Conservation (phyloP, 352 stramenopile genomes). For the Globisporangium barbulae region DNA sequence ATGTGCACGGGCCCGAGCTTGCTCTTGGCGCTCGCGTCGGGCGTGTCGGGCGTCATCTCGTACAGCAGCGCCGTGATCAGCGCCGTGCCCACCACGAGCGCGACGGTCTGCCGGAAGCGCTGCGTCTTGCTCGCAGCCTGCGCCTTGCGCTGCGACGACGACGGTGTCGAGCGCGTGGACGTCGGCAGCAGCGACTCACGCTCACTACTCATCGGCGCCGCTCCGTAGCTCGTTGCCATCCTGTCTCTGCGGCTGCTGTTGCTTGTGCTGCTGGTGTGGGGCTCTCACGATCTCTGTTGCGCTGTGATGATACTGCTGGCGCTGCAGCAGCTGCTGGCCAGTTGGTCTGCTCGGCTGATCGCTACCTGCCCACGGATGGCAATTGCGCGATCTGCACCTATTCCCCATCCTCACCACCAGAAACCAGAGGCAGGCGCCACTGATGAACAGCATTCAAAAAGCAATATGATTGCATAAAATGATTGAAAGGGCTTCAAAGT, state of each 20-base stretch:
- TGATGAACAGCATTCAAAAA: no score
- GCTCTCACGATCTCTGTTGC: neutral
- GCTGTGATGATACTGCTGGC: neutral
- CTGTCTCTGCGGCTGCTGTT: neutral
- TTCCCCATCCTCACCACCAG: slow-evolving; percentile 4
- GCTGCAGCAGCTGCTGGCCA: neutral
- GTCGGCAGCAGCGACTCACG: slow-evolving; percentile 7
- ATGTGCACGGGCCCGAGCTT: slow-evolving; percentile 10
- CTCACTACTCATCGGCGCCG: neutral
- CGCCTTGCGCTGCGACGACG: slow-evolving; percentile 10
- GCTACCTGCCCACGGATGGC: neutral
- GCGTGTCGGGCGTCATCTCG: slow-evolving; percentile 14
- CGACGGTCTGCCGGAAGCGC: slow-evolving; percentile 16
- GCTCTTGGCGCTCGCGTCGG: slow-evolving; percentile 10
- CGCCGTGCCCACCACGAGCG: slow-evolving; percentile 12
- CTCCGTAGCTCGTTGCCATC: neutral
- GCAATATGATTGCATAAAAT: no score
- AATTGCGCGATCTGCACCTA: slow-evolving; percentile 3
- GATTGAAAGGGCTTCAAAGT: no score
- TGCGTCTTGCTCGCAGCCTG: slow-evolving; percentile 4
- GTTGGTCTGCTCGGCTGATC: neutral
- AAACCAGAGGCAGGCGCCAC: neutral
- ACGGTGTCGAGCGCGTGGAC: neutral
- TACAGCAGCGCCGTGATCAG: slow-evolving; percentile 19
- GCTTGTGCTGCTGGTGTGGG: neutral